These are phyloP conservation scores for Teunomyces atbi DNA, from an alignment of 805 yeast species.

Conservation along the genomic window DNA sequence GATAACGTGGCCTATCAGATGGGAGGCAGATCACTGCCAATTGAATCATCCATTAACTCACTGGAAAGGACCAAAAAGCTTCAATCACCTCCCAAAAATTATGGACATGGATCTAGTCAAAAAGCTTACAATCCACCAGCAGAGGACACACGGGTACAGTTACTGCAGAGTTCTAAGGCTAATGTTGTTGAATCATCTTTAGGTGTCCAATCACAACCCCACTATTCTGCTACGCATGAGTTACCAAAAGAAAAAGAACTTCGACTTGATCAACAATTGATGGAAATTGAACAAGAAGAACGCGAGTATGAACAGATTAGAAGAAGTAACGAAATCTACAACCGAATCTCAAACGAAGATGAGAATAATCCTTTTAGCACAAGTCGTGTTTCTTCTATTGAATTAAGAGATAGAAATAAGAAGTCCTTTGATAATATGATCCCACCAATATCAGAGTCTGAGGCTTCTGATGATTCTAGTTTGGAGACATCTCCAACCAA, in stretches of 20 bases:
- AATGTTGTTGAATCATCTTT: neutral
- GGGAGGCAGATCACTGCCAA: neutral
- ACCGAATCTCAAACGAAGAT: neutral
- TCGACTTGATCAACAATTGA: slow-evolving; percentile 1
- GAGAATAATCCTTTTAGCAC: slow-evolving; percentile 2
- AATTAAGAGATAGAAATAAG: slow-evolving; percentile 2
- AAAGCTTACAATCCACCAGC: neutral
- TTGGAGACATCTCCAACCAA: slow-evolving; percentile 14
- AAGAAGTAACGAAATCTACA: neutral
- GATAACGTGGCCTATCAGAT: neutral
- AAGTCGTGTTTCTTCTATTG: slow-evolving; percentile 2
- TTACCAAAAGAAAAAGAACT: neutral
- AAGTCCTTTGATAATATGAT: slow-evolving; percentile 6
- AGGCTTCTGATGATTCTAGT: slow-evolving; percentile 9
- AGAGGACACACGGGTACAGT: neutral
- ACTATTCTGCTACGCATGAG: neutral
- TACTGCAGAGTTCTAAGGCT: neutral
- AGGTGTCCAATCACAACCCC: neutral
- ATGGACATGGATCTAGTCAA: neutral
- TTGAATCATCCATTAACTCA: slow-evolving; percentile 1
- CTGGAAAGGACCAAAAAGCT: neutral
- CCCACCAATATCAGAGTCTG: slow-evolving; percentile 7
- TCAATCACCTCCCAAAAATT: neutral
- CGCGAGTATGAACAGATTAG: neutral
- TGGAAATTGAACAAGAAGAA: slow-evolving; percentile 5